Percentiles rank a stretch among this genome's conserved stretches.
phyloP scores from a whole-genome alignment of 305 asterid genomes.

The Plantago coronopus region DNA sequence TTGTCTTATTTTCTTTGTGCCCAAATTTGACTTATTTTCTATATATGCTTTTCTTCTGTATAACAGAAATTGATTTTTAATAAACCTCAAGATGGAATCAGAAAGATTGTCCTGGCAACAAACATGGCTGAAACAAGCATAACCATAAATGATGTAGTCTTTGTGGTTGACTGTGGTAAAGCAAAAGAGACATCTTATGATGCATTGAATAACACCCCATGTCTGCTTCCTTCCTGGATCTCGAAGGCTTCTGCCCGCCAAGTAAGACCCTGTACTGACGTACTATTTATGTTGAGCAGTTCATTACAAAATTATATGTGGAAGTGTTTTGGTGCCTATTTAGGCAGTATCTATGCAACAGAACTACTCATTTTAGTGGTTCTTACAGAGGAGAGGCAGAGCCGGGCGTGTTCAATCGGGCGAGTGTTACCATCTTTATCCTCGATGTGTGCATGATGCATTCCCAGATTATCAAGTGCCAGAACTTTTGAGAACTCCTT shows the following conservation, averaged over 20 bases:
- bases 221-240: constrained; percentile 95
- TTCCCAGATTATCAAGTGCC: constrained; percentile 95
- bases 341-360: constrained; percentile 9
- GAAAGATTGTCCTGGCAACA: constrained; percentile 94
- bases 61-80: constrained; percentile 77
- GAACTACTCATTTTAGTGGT: constrained; percentile 20
- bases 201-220: constrained; percentile 90
- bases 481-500: constrained; percentile 91
- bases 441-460: constrained; percentile 76
- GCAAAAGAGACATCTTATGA: constrained; percentile 97
- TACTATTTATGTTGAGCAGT: constrained; percentile 8
- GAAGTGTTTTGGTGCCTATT: constrained; percentile 11
- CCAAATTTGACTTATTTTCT: constrained; percentile 15
- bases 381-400: constrained; percentile 88
- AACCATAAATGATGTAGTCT: constrained; percentile 91
- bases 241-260: constrained; percentile 95
- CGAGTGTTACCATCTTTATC: constrained; percentile 95
- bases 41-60: constrained; percentile 14
- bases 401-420: constrained; percentile 99
- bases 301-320: constrained; percentile 6
- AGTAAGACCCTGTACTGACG: constrained; percentile 32
- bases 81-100: constrained; percentile 73
- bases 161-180: constrained; percentile 93
- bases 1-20: background rate
- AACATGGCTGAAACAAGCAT: constrained; percentile 97